phyloP scores from a whole-genome alignment of 108 stramenopile species.

The Cylindrotheca fusiformis region DNA sequence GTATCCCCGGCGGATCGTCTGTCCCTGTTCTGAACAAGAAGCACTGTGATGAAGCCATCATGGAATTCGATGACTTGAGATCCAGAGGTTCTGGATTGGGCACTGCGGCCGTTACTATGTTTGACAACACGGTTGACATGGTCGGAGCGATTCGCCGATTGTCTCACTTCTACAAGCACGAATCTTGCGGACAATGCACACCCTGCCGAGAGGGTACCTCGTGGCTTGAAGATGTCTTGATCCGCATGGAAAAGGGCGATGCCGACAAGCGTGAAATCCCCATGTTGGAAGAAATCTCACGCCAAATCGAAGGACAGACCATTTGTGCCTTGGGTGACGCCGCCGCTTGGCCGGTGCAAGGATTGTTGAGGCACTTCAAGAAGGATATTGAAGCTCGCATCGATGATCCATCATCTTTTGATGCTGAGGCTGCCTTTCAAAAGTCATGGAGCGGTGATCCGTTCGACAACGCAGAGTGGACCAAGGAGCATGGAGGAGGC shows the following conservation, averaged over 20 bases:
- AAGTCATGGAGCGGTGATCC: slow-evolving; percentile 93
- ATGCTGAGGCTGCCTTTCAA: slow-evolving; percentile 94
- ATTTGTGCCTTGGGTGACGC: slow-evolving; percentile 99
- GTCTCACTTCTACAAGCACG: slow-evolving; percentile 99
- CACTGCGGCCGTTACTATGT: slow-evolving; percentile 99
- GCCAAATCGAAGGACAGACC: slow-evolving; percentile 99
- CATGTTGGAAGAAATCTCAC: slow-evolving; percentile 99
- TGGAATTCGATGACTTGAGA: slow-evolving; percentile 99
- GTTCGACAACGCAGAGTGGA: slow-evolving; percentile 90
- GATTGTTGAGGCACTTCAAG: slow-evolving; percentile 95
- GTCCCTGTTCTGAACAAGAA: slow-evolving; percentile 97
- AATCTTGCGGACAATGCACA: slow-evolving; percentile 99
- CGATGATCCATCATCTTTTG: slow-evolving; percentile 84
- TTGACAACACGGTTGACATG: slow-evolving; percentile 99
- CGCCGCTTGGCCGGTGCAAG: slow-evolving; percentile 99
- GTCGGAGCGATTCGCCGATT: slow-evolving; percentile 98
- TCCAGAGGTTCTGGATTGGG: slow-evolving; percentile 93
- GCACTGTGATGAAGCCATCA: slow-evolving; percentile 95
- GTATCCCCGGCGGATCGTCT: slow-evolving; percentile 99
- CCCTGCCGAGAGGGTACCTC: slow-evolving; percentile 98
- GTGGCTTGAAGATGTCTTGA: slow-evolving; percentile 90
- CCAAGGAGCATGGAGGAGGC: slow-evolving; percentile 84
- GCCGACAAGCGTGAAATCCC: slow-evolving; percentile 99
- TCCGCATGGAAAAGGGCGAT: slow-evolving; percentile 97
- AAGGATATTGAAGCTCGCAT: slow-evolving; percentile 97